These are phyloP conservation scores for Neoscytalidium dimidiatum DNA, from an alignment of 2,329 filamentous ascomycete species.

Conservation along the genomic window DNA sequence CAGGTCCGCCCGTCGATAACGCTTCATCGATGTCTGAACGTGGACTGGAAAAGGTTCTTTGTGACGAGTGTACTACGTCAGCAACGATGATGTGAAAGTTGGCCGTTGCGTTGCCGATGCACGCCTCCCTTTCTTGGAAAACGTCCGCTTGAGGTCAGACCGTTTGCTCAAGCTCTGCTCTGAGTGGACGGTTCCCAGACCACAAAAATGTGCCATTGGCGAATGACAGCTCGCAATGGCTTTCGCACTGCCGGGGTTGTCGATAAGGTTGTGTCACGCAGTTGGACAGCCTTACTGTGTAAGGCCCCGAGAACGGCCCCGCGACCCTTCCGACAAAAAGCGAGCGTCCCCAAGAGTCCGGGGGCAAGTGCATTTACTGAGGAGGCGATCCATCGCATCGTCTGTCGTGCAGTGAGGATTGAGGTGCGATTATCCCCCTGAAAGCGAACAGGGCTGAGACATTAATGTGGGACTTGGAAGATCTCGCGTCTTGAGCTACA, in stretches of 20 bases:
- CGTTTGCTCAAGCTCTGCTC: neutral
- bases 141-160: slow-evolving; percentile 3
- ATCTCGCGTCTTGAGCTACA: neutral
- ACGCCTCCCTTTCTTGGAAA: neutral
- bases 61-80: neutral
- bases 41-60: neutral
- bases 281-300: neutral
- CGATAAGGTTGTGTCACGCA: slow-evolving; percentile 10
- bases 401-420: neutral
- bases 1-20: neutral
- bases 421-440: no score
- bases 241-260: neutral
- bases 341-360: neutral
- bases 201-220: neutral
- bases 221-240: neutral
- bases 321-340: neutral
- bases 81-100: neutral
- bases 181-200: neutral
- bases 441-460: no score
- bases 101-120: slow-evolving; percentile 6
- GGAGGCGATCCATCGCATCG: neutral
- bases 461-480: no score
- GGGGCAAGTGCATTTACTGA: neutral
- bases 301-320: neutral
- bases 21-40: neutral